A percentile compares a stretch with the other conserved stretches of the same genome.
Evolutionary conservation across 2,329 filamentous ascomycete genomes (phyloP).

Genomic region (Pestalotiopsis sp.): DNA sequence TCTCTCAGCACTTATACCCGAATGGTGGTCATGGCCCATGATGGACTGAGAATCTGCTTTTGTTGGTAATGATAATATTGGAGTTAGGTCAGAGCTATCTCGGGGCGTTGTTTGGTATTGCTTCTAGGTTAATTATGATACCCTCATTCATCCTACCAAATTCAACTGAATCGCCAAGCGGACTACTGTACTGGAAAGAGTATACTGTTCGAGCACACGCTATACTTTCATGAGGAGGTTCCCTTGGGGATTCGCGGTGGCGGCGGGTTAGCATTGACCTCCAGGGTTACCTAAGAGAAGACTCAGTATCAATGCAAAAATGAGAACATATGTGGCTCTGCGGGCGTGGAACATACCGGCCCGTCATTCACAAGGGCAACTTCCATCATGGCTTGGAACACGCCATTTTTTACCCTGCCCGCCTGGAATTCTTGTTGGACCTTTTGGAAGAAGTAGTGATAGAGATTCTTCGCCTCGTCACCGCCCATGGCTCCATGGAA

Average conservation of each 20-base stretch:
- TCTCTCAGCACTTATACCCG: neutral
- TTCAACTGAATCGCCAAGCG: neutral
- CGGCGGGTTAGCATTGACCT: conserved; percentile 30
- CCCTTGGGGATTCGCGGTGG: conserved; percentile 15
- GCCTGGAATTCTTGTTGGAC: conserved; percentile 72
- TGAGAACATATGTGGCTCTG: neutral
- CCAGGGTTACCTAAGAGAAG: conserved; percentile 40
- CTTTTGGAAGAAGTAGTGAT: conserved; percentile 80
- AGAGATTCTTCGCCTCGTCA: conserved; percentile 78
- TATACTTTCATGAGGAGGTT: conserved; percentile 3
- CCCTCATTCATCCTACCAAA: neutral
- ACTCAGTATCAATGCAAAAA: neutral
- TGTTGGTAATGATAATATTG: neutral
- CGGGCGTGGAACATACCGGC: conserved; percentile 47
- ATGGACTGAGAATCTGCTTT: neutral
- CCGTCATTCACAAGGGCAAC: conserved; percentile 89
- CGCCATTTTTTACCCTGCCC: conserved; percentile 87
- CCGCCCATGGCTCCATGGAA: conserved; percentile 87
- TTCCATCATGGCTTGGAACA: conserved; percentile 99
- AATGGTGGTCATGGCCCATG: neutral
- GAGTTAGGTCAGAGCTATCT: neutral
- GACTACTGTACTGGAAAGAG: neutral
- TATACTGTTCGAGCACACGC: neutral
- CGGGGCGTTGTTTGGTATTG: neutral
- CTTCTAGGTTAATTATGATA: conserved; percentile 2